Base-by-base conservation (phyloP, 2,329 filamentous ascomycete genomes). In the Neophaeococcomyces aloes region DNA sequence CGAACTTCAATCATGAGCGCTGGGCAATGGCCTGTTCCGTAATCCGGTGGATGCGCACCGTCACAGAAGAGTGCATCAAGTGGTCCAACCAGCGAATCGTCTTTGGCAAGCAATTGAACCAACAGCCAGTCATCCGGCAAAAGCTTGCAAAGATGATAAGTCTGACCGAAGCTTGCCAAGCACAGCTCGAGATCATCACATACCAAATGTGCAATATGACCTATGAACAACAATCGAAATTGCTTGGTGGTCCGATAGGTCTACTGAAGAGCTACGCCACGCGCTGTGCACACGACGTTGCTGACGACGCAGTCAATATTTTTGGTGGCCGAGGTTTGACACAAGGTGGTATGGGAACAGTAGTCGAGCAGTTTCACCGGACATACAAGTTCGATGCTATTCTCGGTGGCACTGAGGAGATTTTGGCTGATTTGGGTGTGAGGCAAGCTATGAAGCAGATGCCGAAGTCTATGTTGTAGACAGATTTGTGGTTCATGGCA, bases 61-160 rank as follows among this genome's bases (percentile, higher is more conserved):
- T 79, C 0, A 75, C 79, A 52, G 72, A 74, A 42, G 82, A 83
- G 54, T 73, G 73, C 23, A 58, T 83, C 47, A 80, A 79, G 60
- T 94, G 87, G 86, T 73, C 79, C 25, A 86, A 91, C 67, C 87
- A 94, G 65, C 69, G 79, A 15, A 77, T 82, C 57, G 79, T 79
- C 1, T 83, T 83, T 51, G 76, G 76, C 3, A 81, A 81, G 59
- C 70, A 76, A 0, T 66, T 86, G 13, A 76, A 86, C 63, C 78
- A 85, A 10, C 82, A 86, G 59, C 78, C 81, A 0, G 82, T 86
- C 0, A 81, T 87, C 21, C 66, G 83, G 21, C 79, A 86, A 58
- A 69, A 81, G 14, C 64, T 86, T 6, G 81, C 82, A 13, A 83
- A 82, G 57, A 75, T 74, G 8, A 83, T 79, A 3, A 78, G 78